Evolutionary conservation across 441 rosid species (phyloP), one percentile per base, ranked within the genome.

Genomic region (Metrosideros polymorpha): DNA sequence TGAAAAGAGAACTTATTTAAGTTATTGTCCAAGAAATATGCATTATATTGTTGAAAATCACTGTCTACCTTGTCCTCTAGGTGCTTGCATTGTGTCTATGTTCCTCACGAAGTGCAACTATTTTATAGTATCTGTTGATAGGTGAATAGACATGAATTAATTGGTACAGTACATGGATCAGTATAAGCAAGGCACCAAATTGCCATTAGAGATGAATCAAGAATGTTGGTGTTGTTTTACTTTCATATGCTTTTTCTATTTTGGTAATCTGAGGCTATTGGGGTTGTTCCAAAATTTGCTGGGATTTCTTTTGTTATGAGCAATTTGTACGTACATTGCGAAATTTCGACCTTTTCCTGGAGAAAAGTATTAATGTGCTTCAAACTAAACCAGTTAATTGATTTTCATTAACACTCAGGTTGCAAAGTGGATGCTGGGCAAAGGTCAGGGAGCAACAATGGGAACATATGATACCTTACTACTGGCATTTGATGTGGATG

Each of bases 391-490:
- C 79, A 19, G n/a, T 35, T 19, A 66, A 32, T 66, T 66, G 18
- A 66, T 84, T 84, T 57, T 24, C 45, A 35, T 45, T 86, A 76
- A 84, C 87, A 24, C 52, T 75, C 87, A 97, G 98, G 94, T 97
- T 83, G 95, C 97, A 25, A 96, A 96, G 87, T 96, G 99, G 98
- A 97, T 97, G 98, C 85, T 97, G 91, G 91, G 98, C 90, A 96
- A 95, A 92, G 98, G 98, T 57, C 98, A 97, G 91, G 98, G 98
- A 83, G 93, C 97, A 84, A 95, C 98, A 39, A 93, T 97, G 99
- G 94, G 91, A 87, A 97, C 98, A 39, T 97, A 93, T 18, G 98
- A 97, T 89, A 91, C 94, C 32, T 95, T 96, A 82, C 88, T 97
- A 15, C 89, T 94, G 55, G 99, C 98, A 83, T 97, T 96, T 77